Conservation (phyloP, 2,329 filamentous ascomycete species). For the Hymenoscyphus linearis region DNA sequence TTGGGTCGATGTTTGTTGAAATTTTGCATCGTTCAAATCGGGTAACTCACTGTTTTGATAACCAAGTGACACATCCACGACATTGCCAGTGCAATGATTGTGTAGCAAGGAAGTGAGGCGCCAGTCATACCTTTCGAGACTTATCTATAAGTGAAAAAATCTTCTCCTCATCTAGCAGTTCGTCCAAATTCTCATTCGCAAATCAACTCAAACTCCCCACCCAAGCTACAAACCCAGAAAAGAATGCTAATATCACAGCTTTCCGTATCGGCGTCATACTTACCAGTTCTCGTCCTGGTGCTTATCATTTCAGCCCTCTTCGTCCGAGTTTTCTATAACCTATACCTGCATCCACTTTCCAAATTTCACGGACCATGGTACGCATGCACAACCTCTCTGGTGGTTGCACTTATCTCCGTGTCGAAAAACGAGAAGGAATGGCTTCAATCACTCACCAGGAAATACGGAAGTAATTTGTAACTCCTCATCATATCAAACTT, state of each 20-base stretch:
- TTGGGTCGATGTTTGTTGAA: no score
- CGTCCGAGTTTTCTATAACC: background rate
- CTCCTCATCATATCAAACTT: background rate
- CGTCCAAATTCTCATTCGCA: background rate
- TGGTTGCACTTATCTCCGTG: background rate
- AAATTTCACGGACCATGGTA: background rate
- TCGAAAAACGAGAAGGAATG: background rate
- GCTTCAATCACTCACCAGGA: background rate
- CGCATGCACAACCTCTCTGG: background rate
- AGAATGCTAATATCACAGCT: background rate
- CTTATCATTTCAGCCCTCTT: background rate
- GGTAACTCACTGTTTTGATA: no score
- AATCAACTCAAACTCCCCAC: background rate
- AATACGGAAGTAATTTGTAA: background rate
- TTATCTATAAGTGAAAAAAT: background rate
- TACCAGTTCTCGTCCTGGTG: background rate
- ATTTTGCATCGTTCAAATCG: no score
- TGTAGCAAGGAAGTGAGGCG: background rate
- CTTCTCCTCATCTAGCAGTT: background rate
- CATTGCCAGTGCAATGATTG: no score
- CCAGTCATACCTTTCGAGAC: background rate
- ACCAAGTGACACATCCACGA: no score
- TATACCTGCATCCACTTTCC: background rate
- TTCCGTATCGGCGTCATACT: background rate
- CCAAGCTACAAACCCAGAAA: background rate